phyloP scores from a whole-genome alignment of 208 protist genomes.

The Porcisia deanei region DNA sequence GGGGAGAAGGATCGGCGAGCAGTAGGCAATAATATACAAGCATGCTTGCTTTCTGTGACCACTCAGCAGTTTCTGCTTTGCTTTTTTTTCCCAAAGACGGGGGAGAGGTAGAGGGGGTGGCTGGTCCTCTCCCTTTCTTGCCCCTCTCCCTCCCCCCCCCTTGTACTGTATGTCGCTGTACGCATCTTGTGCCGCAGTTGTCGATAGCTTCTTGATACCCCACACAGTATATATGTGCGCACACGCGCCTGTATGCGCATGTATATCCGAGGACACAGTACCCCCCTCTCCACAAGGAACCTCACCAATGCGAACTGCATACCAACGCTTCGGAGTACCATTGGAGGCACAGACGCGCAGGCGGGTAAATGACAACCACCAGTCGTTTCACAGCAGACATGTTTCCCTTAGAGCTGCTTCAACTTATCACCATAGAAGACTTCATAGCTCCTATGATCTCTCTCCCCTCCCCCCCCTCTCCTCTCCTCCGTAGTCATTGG shows the following conservation, averaged over 20 bases:
- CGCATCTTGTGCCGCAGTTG: background rate
- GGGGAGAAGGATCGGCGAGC: background rate
- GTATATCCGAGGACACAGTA: background rate
- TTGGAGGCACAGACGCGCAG: constrained; percentile 2
- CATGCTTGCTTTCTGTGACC: background rate
- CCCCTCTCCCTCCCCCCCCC: background rate
- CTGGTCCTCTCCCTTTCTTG: background rate
- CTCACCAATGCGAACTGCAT: constrained; percentile 11
- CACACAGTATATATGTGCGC: too few relatives aligned
- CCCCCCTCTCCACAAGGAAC: constrained; percentile 9
- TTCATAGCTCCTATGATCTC: constrained; percentile 14
- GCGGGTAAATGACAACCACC: background rate
- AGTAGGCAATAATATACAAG: background rate
- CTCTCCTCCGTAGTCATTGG: constrained; percentile 18
- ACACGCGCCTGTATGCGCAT: background rate
- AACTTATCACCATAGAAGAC: constrained; percentile 24
- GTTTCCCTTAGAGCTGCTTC: constrained; percentile 13
- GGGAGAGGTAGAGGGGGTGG: too few relatives aligned
- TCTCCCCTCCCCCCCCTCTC: too few relatives aligned
- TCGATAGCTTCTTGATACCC: background rate
- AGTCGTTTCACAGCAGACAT: background rate
- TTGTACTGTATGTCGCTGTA: background rate
- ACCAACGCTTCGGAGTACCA: background rate
- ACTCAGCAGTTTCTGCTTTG: background rate
- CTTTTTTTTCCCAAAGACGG: background rate